Base-by-base conservation (phyloP, 768 basidiomycete genomes). In the Lactifluus pinguis region DNA sequence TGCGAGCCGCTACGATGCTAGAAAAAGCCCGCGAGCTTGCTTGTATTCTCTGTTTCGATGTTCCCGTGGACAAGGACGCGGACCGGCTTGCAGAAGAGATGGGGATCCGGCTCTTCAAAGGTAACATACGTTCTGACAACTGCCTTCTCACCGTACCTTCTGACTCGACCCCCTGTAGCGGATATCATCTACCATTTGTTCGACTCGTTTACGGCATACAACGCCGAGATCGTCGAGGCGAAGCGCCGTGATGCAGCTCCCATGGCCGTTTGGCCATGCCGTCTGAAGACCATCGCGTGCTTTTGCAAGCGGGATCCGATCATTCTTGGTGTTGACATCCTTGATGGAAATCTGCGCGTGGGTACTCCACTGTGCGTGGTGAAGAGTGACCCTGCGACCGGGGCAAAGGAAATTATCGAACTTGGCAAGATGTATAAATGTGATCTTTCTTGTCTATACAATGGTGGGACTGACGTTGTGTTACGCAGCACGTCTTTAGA, bases 121-220 rank as follows among this genome's bases (percentile, higher is more conserved):
- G 95, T 95, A 62, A 68, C 10, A 57, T 19, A 30, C 53, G 36
- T 15, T 17, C n/a, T 6, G 15, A 25, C 14, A 41, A 41, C 13
- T 21, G 61, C 44, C 36, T 13, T 42, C 7, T 3, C 15, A 11
- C 21, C 34, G 1, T 32, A 34, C n/a, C 25, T 49, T 55, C 19
- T 29, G n/a, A 36, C 63, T 66, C 14, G 60, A 42, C 7, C 8
- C 10, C 41, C 53, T 41, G 30, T 71, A 98, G 95, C 95, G 63
- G 94, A 97, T 73, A 98, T 98, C 71, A 98, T 99, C 67, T 99
- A 99, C 73, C 95, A 98, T 72, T 76, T 99, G 49, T 98, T 98
- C 71, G 95, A 98, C 70, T 83, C 92, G 15, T 98, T 98, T 77
- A 97, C 85, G 47, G 89, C 86, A 1, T 98, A 98, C 74, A 95